A percentile compares a stretch with the other conserved stretches of the same genome.
Conservation (phyloP, 805 yeast genomes). For the Blastobotrys chiropterorum region DNA sequence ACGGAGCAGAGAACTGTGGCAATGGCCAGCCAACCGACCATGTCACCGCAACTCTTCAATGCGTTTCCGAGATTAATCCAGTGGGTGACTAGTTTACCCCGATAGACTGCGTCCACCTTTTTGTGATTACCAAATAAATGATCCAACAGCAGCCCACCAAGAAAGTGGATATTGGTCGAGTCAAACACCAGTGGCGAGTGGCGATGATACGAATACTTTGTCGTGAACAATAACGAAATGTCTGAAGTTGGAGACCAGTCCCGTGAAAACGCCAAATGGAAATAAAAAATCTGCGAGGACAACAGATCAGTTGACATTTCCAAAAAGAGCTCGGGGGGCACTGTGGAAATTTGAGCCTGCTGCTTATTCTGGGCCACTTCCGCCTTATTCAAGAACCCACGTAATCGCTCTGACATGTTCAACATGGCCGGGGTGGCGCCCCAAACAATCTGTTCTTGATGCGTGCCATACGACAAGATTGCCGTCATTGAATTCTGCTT, state of each 20-base stretch:
- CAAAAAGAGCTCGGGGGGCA: conserved; percentile 45
- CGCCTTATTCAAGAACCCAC: conserved; percentile 17
- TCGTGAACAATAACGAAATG: conserved; percentile 62
- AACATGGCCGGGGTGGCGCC: conserved; percentile 18
- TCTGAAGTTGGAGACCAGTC: conserved; percentile 79
- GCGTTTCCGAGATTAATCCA: conserved; percentile 83
- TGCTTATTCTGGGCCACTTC: conserved; percentile 9
- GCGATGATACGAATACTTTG: conserved; percentile 36
- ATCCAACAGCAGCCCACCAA: conserved; percentile 61
- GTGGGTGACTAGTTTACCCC: conserved; percentile 63
- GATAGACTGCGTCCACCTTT: conserved; percentile 26
- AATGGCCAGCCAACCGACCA: conserved; percentile 91
- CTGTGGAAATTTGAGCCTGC: conserved; percentile 4
- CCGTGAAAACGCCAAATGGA: conserved; percentile 58
- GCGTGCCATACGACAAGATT: conserved; percentile 28
- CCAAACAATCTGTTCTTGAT: conserved; percentile 21
- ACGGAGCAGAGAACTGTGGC: conserved; percentile 77
- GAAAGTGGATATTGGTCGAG: conserved; percentile 64
- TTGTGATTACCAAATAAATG: conserved; percentile 53
- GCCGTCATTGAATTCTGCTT: conserved; percentile 43
- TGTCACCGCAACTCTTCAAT: conserved; percentile 77
- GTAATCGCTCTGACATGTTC: conserved; percentile 20
- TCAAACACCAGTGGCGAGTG: conserved; percentile 76
- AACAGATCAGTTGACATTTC: conserved; percentile 46
- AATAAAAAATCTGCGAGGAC: conserved; percentile 57